phyloP scores from a whole-genome alignment of 2,329 filamentous ascomycete species.

The Fusarium sp. region DNA sequence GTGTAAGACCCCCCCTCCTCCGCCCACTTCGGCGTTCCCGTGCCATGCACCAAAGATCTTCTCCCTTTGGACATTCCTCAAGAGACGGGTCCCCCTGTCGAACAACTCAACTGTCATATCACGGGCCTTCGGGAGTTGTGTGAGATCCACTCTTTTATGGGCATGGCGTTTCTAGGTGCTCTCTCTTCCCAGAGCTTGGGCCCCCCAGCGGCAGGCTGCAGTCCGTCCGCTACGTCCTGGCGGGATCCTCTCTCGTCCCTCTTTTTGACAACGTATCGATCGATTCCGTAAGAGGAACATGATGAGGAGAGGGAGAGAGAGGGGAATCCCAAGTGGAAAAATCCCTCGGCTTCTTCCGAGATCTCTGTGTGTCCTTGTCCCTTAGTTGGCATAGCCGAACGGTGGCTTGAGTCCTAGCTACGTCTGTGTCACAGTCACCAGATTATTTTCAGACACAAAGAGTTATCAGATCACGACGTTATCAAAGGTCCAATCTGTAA shows the following conservation, averaged over 20 bases:
- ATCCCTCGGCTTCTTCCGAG: constrained; percentile 6
- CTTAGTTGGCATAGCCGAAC: neutral
- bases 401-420: neutral
- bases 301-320: neutral
- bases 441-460: neutral
- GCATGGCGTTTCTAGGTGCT: neutral
- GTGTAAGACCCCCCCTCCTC: constrained; percentile 19
- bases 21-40: constrained; percentile 36
- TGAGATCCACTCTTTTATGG: neutral
- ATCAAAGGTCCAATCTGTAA: neutral
- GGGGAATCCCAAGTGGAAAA: neutral
- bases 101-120: constrained; percentile 15
- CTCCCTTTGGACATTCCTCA: constrained; percentile 4
- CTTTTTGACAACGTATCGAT: neutral
- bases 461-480: neutral
- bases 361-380: neutral
- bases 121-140: neutral
- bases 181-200: constrained; percentile 1
- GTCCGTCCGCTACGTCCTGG: neutral
- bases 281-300: neutral
- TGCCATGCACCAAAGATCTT: constrained; percentile 13
- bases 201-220: neutral
- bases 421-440: neutral
- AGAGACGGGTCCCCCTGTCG: constrained; percentile 6
- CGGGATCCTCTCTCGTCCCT: neutral